Evolutionary conservation across 495 filamentous ascomycete species (phyloP).

Genomic region (Aspergillus cristatus): DNA sequence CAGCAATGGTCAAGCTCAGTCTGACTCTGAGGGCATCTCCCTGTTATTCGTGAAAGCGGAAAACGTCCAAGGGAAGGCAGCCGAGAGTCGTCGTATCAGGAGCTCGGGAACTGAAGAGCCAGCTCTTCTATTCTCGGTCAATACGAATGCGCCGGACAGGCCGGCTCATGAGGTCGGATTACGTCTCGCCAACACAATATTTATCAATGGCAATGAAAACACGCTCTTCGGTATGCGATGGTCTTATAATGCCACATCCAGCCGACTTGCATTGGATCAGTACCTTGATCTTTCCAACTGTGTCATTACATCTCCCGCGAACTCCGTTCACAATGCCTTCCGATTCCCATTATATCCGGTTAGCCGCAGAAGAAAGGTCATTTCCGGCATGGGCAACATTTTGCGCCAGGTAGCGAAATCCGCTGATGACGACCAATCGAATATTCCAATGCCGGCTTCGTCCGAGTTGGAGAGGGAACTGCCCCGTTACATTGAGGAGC

Average conservation of each 20-base stretch:
- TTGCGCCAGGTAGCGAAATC: conserved; percentile 53
- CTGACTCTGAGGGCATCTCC: conserved; percentile 27
- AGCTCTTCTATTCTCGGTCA: conserved; percentile 22
- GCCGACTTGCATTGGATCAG: conserved; percentile 15
- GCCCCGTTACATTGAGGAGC: conserved; percentile 45
- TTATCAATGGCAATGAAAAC: conserved; percentile 56
- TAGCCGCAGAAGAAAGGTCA: conserved; percentile 53
- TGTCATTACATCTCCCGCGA: conserved; percentile 13
- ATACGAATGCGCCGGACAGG: not conserved
- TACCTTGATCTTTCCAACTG: conserved; percentile 26
- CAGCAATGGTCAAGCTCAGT: not conserved
- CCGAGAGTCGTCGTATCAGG: conserved; percentile 22
- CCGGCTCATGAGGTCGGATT: conserved; percentile 32
- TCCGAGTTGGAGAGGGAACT: conserved; percentile 63
- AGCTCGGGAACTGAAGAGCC: conserved; percentile 24
- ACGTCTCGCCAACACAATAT: conserved; percentile 70
- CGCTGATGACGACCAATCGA: conserved; percentile 25
- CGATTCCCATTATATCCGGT: conserved; percentile 53
- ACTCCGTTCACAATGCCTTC: conserved; percentile 14
- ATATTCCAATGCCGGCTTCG: conserved; percentile 54
- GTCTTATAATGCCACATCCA: conserved; percentile 20
- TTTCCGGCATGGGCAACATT: conserved; percentile 73
- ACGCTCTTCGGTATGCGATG: conserved; percentile 53
- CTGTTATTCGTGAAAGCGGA: conserved; percentile 18
- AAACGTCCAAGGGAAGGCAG: conserved; percentile 23